Conservation (phyloP, 331 rosid species). For the Saraca asoca region DNA sequence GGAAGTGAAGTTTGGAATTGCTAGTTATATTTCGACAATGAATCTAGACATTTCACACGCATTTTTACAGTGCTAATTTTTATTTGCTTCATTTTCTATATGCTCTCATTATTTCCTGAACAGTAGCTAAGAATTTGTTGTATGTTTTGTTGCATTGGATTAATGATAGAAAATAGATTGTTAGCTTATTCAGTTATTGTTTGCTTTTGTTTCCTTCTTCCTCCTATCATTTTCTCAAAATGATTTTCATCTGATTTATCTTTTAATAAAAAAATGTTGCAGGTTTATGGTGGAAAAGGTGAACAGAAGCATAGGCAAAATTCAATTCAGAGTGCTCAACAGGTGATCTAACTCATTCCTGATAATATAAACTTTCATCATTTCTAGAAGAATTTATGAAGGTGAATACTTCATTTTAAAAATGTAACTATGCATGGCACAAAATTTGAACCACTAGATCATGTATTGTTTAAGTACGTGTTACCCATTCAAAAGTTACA, state of each 20-base stretch:
- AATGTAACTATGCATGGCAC: too few relatives aligned
- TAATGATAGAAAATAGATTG: background rate
- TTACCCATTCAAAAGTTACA: too few relatives aligned
- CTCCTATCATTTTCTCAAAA: background rate
- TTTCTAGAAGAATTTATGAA: constrained; percentile 1
- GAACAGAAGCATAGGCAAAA: constrained; percentile 81
- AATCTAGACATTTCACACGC: too few relatives aligned
- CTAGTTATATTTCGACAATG: too few relatives aligned
- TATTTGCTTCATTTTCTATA: too few relatives aligned
- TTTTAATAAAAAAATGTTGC: constrained; percentile 33
- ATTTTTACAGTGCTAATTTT: too few relatives aligned
- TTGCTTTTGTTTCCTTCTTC: background rate
- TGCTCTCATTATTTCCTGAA: too few relatives aligned
- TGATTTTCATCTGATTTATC: constrained; percentile 29
- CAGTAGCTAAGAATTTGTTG: background rate
- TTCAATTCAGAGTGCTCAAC: constrained; percentile 86
- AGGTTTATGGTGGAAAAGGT: constrained; percentile 97
- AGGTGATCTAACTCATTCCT: constrained; percentile 48
- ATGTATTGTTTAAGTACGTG: too few relatives aligned
- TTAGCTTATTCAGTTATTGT: background rate
- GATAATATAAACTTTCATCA: constrained; percentile 6
- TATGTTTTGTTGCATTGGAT: background rate
- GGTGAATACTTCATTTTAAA: too few relatives aligned
- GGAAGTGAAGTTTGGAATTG: too few relatives aligned
- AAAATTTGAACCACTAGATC: too few relatives aligned